Percentiles rank a stretch among this genome's conserved stretches.
Evolutionary conservation across 2,329 filamentous ascomycete species (phyloP).

Genomic region (Alternaria novae-zelandiae): DNA sequence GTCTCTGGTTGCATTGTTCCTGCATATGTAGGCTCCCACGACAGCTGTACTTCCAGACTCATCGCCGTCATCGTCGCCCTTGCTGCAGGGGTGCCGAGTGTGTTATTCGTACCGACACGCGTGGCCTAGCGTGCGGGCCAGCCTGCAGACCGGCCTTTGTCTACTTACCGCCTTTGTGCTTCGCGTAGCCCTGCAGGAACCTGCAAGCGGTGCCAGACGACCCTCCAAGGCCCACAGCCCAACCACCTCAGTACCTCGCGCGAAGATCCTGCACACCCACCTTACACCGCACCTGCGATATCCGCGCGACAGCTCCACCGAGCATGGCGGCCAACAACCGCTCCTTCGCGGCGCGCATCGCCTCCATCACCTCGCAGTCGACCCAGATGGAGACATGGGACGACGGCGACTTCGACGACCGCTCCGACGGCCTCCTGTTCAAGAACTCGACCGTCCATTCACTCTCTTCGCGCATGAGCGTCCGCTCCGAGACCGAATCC

Average conservation of each 20-base stretch:
- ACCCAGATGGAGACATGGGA: conserved; percentile 71
- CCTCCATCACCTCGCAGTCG: conserved; percentile 62
- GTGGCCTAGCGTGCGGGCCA: conserved; percentile 10
- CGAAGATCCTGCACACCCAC: conserved; percentile 15
- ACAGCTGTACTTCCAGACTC: not conserved
- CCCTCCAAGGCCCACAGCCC: conserved; percentile 10
- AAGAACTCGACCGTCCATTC: conserved; percentile 74
- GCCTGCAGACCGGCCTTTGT: conserved; percentile 2
- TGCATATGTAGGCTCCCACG: not conserved
- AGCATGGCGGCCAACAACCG: conserved; percentile 42
- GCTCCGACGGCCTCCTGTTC: conserved; percentile 68
- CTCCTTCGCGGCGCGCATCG: conserved; percentile 49
- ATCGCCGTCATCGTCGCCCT: not conserved
- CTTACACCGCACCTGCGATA: conserved; percentile 25
- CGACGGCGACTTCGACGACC: conserved; percentile 55
- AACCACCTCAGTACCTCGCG: conserved; percentile 3
- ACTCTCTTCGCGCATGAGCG: conserved; percentile 81
- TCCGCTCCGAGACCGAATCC: conserved; percentile 76
- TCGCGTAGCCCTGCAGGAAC: conserved; percentile 10
- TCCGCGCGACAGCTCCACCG: conserved; percentile 16
- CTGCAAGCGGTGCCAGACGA: conserved; percentile 8
- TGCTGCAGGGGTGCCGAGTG: not conserved
- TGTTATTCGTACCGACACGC: conserved; percentile 2
- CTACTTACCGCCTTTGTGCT: conserved; percentile 11
- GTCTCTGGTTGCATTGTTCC: not conserved